phyloP scores from a whole-genome alignment of 1,139 yeast species.

The Yamadazyma pseudoaaseri region DNA sequence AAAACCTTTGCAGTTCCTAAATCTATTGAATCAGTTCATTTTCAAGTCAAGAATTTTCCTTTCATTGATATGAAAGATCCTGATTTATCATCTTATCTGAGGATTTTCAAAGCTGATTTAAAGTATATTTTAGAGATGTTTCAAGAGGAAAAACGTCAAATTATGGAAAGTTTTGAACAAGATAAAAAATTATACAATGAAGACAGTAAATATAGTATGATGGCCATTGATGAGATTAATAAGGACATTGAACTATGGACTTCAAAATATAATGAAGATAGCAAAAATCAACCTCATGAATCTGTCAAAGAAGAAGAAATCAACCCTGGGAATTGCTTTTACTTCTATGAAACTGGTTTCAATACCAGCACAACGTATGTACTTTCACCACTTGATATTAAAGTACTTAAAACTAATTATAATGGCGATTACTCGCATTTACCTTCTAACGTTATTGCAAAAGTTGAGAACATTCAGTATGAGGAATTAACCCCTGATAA shows the following conservation, averaged over 20 bases:
- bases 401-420: slow-evolving; percentile 64
- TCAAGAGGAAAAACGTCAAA: slow-evolving; percentile 52
- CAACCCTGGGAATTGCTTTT: slow-evolving; percentile 17
- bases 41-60: slow-evolving; percentile 30
- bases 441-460: slow-evolving; percentile 62
- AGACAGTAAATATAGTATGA: slow-evolving; percentile 52
- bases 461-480: slow-evolving; percentile 67
- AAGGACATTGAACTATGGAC: slow-evolving; percentile 41
- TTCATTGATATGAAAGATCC: slow-evolving; percentile 21
- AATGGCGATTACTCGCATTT: slow-evolving; percentile 56
- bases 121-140: slow-evolving; percentile 53
- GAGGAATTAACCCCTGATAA: slow-evolving; percentile 56
- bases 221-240: slow-evolving; percentile 59
- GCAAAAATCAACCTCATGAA: slow-evolving; percentile 3
- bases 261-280: slow-evolving; percentile 13
- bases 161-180: slow-evolving; percentile 47
- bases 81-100: slow-evolving; percentile 33
- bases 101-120: slow-evolving; percentile 66
- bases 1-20: slow-evolving; percentile 66
- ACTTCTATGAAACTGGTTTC: slow-evolving; percentile 69
- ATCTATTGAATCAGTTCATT: slow-evolving; percentile 27
- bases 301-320: slow-evolving; percentile 11
- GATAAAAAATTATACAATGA: slow-evolving; percentile 63
- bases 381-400: slow-evolving; percentile 75
- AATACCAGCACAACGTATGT: slow-evolving; percentile 65